Evolutionary conservation across 345 rosid genomes (phyloP), one percentile per base, ranked within the genome.

Genomic region (Salix koriyanagi): DNA sequence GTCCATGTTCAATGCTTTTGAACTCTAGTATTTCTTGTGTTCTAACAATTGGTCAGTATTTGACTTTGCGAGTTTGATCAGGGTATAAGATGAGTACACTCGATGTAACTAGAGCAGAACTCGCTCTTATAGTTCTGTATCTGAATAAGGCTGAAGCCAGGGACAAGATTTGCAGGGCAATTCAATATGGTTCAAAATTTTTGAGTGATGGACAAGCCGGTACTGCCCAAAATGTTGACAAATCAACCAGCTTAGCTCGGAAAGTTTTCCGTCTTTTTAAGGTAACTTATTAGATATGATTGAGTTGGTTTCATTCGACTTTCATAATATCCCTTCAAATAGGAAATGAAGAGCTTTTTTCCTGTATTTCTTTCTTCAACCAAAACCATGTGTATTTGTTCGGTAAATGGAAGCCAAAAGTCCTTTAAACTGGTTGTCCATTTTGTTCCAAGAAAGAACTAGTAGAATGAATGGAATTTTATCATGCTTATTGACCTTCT

Each of bases 111-210:
- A 91, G 99, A 85, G 93, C 96, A 0, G 97, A 96, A 80, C 96
- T 96, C 82, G 96, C 86, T 74, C 96, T 92, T 65, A 71, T 90
- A 18, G 96, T 96, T 67, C 78, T 96, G 39, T 96, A 90, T 84
- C 88, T 96, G 89, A 94, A 91, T 80, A 94, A 94, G 87, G 98
- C 97, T 80, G 99, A 94, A 81, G 97, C 99, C 75, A 89, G 99
- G 84, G 99, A 96, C 85, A 96, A 96, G 97, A 91, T 96, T 70
- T 96, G 98, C 79, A 89, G 99, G 87, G 98, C 97, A 67, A 96
- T 96, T 81, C 99, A 94, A 52, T 94, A 90, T 77, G 99, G 99
- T 80, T 94, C 98, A 2, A 94, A 90, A 78, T 96, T 94, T 81
- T 32, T 96, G 81, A 96, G 99, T 60, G 61, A 86, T 70, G 99